These are phyloP conservation scores for Blastobotrys aristatus DNA, from an alignment of 1,139 yeast species.

Conservation along the genomic window DNA sequence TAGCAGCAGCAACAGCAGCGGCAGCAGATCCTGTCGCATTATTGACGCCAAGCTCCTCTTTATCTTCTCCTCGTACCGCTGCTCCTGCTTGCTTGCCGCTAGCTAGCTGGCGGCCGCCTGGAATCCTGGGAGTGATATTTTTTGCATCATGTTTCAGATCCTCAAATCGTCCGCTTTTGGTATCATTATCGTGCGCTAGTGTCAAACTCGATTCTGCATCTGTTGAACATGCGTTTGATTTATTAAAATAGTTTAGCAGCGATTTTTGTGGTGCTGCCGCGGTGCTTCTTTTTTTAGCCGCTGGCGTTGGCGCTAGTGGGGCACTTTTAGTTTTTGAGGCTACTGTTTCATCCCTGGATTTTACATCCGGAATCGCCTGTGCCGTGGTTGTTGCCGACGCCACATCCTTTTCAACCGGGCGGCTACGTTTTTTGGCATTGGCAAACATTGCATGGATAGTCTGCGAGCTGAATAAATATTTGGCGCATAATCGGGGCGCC, in stretches of 20 bases:
- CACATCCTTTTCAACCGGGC: not conserved
- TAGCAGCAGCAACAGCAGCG: not conserved
- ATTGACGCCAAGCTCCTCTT: not conserved
- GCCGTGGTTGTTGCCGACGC: not conserved
- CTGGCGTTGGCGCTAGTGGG: not conserved
- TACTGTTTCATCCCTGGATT: not conserved
- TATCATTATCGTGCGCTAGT: not conserved
- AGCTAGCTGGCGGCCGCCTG: too few relatives aligned
- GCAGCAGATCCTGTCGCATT: not conserved
- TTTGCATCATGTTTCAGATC: too few relatives aligned
- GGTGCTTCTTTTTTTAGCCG: not conserved
- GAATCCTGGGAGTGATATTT: too few relatives aligned
- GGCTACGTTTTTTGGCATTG: not conserved
- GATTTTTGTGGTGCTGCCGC: not conserved
- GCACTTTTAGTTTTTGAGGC: not conserved
- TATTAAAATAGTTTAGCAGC: constrained; percentile 2
- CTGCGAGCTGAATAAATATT: constrained; percentile 7
- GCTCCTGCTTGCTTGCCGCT: too few relatives aligned
- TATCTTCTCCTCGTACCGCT: too few relatives aligned
- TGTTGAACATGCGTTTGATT: not conserved
- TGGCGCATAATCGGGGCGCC: constrained; percentile 5
- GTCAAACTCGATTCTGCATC: not conserved
- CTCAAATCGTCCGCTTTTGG: too few relatives aligned
- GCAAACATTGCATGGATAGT: constrained; percentile 5
- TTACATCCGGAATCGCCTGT: not conserved